Percentiles rank a stretch among this genome's conserved stretches.
Conservation (phyloP, 202 grass and related monocot genomes). For the Digitaria exilis region DNA sequence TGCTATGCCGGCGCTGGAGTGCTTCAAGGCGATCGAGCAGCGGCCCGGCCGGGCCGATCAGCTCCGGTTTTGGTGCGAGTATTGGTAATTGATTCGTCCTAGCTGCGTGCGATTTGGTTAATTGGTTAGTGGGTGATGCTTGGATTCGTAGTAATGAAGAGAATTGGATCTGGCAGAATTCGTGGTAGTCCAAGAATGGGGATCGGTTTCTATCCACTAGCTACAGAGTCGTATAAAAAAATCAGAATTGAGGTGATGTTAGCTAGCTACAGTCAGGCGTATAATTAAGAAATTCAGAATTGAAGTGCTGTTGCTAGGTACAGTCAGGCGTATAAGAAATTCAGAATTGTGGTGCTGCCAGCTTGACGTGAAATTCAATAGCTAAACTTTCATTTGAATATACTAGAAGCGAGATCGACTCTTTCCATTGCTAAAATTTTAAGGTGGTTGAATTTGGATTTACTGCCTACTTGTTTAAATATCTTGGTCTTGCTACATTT, state of each 20-base stretch:
- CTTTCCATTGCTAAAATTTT: background rate
- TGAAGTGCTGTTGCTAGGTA: too few relatives aligned
- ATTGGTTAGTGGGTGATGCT: background rate
- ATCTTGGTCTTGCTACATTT: conserved; percentile 1
- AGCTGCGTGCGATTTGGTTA: background rate
- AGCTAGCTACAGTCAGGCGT: too few relatives aligned
- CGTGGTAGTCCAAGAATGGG: background rate
- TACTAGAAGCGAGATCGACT: too few relatives aligned
- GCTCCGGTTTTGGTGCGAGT: conserved; percentile 97
- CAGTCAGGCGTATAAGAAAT: too few relatives aligned
- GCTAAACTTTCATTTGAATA: too few relatives aligned
- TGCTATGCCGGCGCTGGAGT: conserved; percentile 82
- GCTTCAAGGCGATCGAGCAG: conserved; percentile 88
- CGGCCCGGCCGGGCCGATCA: conserved; percentile 52
- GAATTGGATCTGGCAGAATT: background rate
- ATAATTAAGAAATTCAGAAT: too few relatives aligned
- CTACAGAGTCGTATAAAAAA: background rate
- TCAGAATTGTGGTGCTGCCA: too few relatives aligned
- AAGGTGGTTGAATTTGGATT: background rate
- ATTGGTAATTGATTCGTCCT: conserved; percentile 56
- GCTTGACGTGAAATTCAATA: too few relatives aligned
- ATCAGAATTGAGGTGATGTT: too few relatives aligned
- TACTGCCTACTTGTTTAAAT: background rate
- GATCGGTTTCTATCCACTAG: background rate
- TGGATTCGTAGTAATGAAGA: background rate